Conservation (phyloP, 768 basidiomycete species). For the Boletellus emodensis region DNA sequence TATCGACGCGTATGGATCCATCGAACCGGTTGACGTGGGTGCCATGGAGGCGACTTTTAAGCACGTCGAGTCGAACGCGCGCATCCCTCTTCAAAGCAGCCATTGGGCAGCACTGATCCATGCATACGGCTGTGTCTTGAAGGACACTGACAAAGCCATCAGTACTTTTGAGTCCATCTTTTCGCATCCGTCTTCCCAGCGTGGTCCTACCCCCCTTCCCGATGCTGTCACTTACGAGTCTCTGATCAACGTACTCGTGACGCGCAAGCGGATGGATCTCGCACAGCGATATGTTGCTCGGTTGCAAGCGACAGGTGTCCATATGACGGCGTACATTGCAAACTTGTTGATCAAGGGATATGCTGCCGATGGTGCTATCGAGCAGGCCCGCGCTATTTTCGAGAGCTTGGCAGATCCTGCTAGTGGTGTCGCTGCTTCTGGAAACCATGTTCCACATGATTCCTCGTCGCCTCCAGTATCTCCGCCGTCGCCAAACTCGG, state of each 20-base stretch:
- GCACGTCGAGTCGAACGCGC: constrained; percentile 44
- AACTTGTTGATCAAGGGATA: constrained; percentile 62
- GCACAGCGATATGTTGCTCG: constrained; percentile 62
- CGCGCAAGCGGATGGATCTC: constrained; percentile 73
- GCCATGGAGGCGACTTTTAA: constrained; percentile 71
- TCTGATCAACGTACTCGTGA: constrained; percentile 80
- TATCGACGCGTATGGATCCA: constrained; percentile 81
- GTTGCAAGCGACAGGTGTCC: constrained; percentile 60
- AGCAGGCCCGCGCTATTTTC: constrained; percentile 72
- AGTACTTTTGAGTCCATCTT: constrained; percentile 73
- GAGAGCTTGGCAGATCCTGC: constrained; percentile 77
- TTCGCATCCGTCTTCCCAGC: constrained; percentile 42
- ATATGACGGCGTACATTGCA: constrained; percentile 93
- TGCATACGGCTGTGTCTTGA: constrained; percentile 76
- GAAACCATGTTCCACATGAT: constrained; percentile 80
- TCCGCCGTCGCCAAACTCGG: constrained; percentile 38
- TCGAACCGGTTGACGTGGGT: constrained; percentile 74
- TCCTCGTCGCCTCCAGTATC: constrained; percentile 26
- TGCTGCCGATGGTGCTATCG: constrained; percentile 65
- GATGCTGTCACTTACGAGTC: constrained; percentile 91
- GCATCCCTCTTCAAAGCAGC: constrained; percentile 39
- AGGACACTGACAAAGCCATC: constrained; percentile 75
- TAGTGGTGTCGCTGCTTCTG: constrained; percentile 78
- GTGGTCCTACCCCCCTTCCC: constrained; percentile 38
- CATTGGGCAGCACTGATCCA: constrained; percentile 88